Evolutionary conservation across 257 asterid genomes (phyloP).

Genomic region (Przewalskia tangutica): DNA sequence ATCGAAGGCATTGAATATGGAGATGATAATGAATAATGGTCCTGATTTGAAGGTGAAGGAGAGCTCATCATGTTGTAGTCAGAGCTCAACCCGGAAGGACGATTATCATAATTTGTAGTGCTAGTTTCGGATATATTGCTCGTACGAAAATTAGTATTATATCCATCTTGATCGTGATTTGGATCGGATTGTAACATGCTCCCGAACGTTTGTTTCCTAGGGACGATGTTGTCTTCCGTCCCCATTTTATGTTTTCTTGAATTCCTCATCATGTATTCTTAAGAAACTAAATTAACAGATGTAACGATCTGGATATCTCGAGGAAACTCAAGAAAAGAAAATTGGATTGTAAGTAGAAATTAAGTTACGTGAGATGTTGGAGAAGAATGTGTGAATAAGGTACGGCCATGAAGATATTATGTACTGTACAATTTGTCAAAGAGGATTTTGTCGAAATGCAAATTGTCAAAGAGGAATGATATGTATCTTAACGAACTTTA

Average conservation of each 20-base stretch:
- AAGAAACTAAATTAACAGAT: neutral
- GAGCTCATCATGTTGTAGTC: neutral
- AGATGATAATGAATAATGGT: conserved; percentile 8
- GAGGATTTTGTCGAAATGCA: neutral
- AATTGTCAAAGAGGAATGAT: neutral
- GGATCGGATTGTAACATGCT: conserved; percentile 12
- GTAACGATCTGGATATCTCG: neutral
- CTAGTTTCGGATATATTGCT: neutral
- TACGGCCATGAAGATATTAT: neutral
- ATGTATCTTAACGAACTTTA: neutral
- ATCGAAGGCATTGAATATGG: conserved; percentile 8
- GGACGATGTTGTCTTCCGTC: neutral
- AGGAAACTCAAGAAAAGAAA: neutral
- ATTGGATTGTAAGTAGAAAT: neutral
- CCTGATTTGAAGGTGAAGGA: neutral
- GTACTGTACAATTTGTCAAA: neutral
- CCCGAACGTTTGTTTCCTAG: conserved; percentile 2
- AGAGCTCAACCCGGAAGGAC: conserved; percentile 2
- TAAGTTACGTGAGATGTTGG: neutral
- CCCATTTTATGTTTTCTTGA: neutral
- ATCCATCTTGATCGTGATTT: neutral
- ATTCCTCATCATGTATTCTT: neutral
- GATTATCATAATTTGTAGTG: conserved; percentile 3
- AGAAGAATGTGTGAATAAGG: neutral
- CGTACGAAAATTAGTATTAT: conserved; percentile 3